phyloP scores from a whole-genome alignment of 2,329 filamentous ascomycete genomes.

The Penicillium crustosum region DNA sequence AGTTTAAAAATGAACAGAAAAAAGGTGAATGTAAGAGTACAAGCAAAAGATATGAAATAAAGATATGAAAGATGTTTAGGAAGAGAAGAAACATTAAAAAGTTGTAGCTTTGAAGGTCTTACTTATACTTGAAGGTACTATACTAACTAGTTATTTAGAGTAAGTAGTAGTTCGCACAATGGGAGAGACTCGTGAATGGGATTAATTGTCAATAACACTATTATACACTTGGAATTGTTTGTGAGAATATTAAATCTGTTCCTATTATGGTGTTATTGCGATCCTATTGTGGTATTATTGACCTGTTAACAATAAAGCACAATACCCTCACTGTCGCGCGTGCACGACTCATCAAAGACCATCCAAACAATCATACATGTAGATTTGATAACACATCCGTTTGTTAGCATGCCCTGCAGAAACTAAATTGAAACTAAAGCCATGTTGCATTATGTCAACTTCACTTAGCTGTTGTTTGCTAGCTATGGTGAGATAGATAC shows the following conservation, averaged over 20 bases:
- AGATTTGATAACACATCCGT: not conserved
- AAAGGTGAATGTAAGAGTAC: too few species aligned
- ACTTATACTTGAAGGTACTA: not conserved
- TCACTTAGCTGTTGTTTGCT: not conserved
- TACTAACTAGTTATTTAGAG: not conserved
- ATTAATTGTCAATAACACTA: not conserved
- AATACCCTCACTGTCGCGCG: not conserved
- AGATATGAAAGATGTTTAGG: conserved; percentile 3
- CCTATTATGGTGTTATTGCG: not conserved
- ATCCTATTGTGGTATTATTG: not conserved
- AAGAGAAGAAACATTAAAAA: conserved; percentile 1
- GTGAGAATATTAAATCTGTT: not conserved
- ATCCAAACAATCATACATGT: not conserved
- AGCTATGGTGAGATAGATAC: not conserved
- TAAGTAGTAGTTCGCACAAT: conserved; percentile 3
- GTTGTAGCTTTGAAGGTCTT: not conserved
- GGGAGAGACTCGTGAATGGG: not conserved
- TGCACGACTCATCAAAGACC: not conserved
- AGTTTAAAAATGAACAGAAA: not conserved
- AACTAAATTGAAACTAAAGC: not conserved
- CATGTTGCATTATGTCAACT: not conserved
- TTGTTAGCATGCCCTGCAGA: not conserved
- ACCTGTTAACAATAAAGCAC: not conserved
- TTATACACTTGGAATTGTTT: not conserved
- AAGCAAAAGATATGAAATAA: not conserved